phyloP scores from a whole-genome alignment of 805 yeast species.

The Deakozyma indianensis region DNA sequence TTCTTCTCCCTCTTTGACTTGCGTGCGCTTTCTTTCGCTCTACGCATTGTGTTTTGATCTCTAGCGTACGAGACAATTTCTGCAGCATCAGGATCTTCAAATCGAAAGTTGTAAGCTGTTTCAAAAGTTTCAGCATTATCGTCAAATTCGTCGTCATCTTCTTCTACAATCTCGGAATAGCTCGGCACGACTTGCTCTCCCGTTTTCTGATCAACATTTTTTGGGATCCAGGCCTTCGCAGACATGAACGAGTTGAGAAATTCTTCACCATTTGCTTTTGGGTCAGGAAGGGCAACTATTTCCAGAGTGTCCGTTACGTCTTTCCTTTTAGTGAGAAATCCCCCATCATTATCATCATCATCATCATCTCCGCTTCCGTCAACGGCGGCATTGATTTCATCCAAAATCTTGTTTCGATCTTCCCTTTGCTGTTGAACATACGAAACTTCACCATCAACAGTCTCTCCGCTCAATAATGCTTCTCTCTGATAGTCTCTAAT shows the following conservation, averaged over 20 bases:
- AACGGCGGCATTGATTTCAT: conserved; percentile 51
- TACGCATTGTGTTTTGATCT: conserved; percentile 75
- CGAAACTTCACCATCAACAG: conserved; percentile 31
- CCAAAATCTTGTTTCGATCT: conserved; percentile 56
- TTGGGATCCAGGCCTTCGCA: conserved; percentile 83
- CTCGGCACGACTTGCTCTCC: conserved; percentile 25
- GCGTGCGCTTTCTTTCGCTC: conserved; percentile 60
- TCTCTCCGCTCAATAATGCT: conserved; percentile 58
- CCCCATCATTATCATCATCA: conserved; percentile 28
- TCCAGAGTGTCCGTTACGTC: conserved; percentile 21
- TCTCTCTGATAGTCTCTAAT: conserved; percentile 87
- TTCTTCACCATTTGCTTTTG: conserved; percentile 42
- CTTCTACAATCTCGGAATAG: conserved; percentile 25
- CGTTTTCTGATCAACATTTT: conserved; percentile 42
- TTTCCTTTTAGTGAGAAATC: conserved; percentile 48
- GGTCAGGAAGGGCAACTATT: conserved; percentile 44
- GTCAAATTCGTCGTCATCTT: conserved; percentile 76
- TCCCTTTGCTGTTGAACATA: conserved; percentile 63
- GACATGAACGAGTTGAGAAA: conserved; percentile 63
- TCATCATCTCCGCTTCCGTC: conserved; percentile 30
- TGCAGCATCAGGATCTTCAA: conserved; percentile 80
- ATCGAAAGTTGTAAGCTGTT: conserved; percentile 86
- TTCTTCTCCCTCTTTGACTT: conserved; percentile 70
- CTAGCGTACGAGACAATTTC: conserved; percentile 93
- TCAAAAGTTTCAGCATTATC: conserved; percentile 86